Evolutionary conservation across 305 asterid genomes (phyloP).

Genomic region (Fraxinus floribunda): DNA sequence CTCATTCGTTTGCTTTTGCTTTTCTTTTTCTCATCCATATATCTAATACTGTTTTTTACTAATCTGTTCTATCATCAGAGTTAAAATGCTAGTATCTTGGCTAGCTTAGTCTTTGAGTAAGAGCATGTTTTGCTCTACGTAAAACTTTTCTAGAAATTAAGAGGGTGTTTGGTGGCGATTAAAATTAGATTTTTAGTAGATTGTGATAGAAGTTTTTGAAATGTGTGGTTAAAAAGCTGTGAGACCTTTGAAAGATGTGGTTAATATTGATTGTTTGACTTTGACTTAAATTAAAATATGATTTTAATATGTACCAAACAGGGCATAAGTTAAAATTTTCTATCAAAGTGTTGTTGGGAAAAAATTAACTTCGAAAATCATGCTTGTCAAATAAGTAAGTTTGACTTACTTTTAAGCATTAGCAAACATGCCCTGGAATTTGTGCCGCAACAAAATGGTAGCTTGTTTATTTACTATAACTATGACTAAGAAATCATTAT

Average conservation of each 20-base stretch:
- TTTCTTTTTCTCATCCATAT: not conserved
- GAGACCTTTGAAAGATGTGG: too few species aligned
- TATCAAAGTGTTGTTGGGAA: not conserved
- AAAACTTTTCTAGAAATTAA: not conserved
- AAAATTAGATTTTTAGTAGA: too few species aligned
- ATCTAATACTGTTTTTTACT: not conserved
- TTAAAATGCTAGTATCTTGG: not conserved
- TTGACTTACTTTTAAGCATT: not conserved
- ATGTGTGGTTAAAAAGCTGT: too few species aligned
- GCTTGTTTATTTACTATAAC: not conserved
- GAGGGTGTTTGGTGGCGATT: too few species aligned
- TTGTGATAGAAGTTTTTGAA: too few species aligned
- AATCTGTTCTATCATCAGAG: constrained; percentile 12
- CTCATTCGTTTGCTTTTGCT: constrained; percentile 1
- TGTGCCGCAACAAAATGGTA: constrained; percentile 4
- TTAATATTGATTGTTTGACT: too few species aligned
- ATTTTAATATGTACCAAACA: too few species aligned
- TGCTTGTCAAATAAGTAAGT: not conserved
- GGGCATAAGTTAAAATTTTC: not conserved
- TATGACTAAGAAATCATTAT: constrained; percentile 14
- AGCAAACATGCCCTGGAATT: not conserved
- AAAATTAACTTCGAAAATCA: not conserved
- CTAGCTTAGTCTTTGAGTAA: not conserved
- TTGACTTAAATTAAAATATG: too few species aligned
- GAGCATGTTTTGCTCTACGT: not conserved